Base-by-base conservation (phyloP, 2,329 filamentous ascomycete species). In the Talaromyces pinophilus region DNA sequence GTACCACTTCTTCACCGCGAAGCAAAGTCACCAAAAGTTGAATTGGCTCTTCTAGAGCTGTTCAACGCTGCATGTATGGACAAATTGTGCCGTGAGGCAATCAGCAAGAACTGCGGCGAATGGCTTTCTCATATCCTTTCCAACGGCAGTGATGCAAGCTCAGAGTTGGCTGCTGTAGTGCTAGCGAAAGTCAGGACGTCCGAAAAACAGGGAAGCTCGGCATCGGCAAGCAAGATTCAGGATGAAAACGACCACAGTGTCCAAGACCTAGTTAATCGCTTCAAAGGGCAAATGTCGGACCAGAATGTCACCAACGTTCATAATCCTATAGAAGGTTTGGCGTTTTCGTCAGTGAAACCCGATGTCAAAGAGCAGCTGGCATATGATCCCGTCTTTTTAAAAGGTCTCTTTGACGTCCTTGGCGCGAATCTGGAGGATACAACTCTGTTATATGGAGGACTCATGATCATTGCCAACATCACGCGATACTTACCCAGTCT, bases 41-140 rank as follows among this genome's bases (percentile, higher is more conserved):
- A 97, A 78, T 90, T 91, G 67, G 91, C 93, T 2, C 90, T 92
- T 59, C 80, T 99, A 71, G 92, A 97, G 74, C 88, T 99, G 80
- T 84, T 99, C 66, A 97, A 93, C 78, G 92, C 92, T 13, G 93
- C 94, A 6, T 97, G 93, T 78, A 91, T 97, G 78, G 91, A 96
- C 75, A 85, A 88, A 57, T 82, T 87, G 7, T 98, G 93, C 73
- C 88, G 95, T 25, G 91, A 93, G 70, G 90, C 91, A 8, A 91
- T 98, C 67, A 86, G 88, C 71, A 93, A 93, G 76, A 89, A 96
- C 74, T 97, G 94, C 77, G 83, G 87, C 38, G 88, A 92, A 65
- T 98, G 94, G 92, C 83, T 99, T 42, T 90, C 93, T 74, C 90
- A 94, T 72, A 87, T 96, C 63, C 87, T 96, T 63, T 89, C 89